phyloP scores from a whole-genome alignment of 345 rosid species.

The Atalantia buxifolia region DNA sequence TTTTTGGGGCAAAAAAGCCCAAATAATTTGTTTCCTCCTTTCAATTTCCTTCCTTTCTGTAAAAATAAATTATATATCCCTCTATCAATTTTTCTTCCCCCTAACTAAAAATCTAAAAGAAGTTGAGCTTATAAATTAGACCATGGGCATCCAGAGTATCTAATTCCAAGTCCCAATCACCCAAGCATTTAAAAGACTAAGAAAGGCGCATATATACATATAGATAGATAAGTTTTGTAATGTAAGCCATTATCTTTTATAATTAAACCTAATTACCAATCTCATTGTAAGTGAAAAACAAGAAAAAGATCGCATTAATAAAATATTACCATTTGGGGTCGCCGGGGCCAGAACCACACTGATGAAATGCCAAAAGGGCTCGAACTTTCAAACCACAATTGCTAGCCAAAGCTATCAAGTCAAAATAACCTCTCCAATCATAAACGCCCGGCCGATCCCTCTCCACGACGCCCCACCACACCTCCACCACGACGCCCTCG shows the following conservation, averaged over 20 bases:
- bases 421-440: conserved; percentile 42
- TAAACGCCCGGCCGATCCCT: conserved; percentile 39
- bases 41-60: neutral
- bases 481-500: conserved; percentile 52
- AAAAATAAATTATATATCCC: neutral
- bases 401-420: conserved; percentile 38
- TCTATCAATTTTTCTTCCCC: neutral
- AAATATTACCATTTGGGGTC: conserved; percentile 41
- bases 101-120: neutral
- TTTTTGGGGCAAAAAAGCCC: neutral
- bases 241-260: neutral
- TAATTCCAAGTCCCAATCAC: neutral
- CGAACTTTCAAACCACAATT: conserved; percentile 43
- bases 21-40: neutral
- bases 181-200: neutral
- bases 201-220: neutral
- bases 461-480: conserved; percentile 66
- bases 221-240: too few relatives aligned
- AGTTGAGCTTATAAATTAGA: neutral
- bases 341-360: conserved; percentile 33
- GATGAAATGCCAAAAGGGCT: conserved; percentile 47
- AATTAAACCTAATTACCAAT: neutral
- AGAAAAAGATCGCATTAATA: neutral
- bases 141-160: neutral
- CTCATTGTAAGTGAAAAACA: neutral